Conservation (phyloP, 2,329 filamentous ascomycete species). For the Zymoseptoria ardabiliae region DNA sequence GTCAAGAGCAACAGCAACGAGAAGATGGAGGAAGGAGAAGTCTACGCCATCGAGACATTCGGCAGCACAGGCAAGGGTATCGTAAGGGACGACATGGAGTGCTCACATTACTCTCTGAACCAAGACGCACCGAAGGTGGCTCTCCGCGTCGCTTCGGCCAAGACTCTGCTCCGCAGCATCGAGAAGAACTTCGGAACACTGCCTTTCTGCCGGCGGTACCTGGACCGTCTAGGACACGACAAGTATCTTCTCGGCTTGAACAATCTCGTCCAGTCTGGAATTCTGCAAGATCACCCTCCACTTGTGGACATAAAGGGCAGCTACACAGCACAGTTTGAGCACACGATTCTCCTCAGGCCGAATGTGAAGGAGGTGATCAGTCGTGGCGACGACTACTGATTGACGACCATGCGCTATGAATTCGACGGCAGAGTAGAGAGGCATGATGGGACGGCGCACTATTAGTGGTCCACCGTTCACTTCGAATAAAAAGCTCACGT, state of each 20-base stretch:
- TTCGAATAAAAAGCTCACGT: too few species aligned
- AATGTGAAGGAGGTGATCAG: slow-evolving; percentile 37
- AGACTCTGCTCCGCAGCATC: slow-evolving; percentile 51
- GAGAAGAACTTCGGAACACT: slow-evolving; percentile 56
- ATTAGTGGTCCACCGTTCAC: too few species aligned
- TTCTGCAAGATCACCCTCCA: slow-evolving; percentile 51
- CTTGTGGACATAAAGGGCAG: slow-evolving; percentile 53
- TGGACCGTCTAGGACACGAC: slow-evolving; percentile 56
- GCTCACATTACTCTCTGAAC: slow-evolving; percentile 31
- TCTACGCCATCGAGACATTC: slow-evolving; percentile 54
- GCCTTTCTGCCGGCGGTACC: slow-evolving; percentile 55
- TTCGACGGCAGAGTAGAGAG: too few species aligned
- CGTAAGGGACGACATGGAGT: slow-evolving; percentile 40
- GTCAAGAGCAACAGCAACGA: slow-evolving; percentile 43
- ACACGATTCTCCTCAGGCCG: slow-evolving; percentile 38
- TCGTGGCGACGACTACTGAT: slow-evolving; percentile 33
- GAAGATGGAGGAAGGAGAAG: slow-evolving; percentile 53
- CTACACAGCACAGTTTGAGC: slow-evolving; percentile 59
- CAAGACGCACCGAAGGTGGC: slow-evolving; percentile 33
- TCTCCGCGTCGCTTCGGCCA: slow-evolving; percentile 45
- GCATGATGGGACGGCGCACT: too few species aligned
- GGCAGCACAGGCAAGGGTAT: slow-evolving; percentile 48
- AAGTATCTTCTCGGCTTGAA: slow-evolving; percentile 55
- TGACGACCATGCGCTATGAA: too few species aligned
- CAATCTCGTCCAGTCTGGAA: slow-evolving; percentile 48